These are phyloP conservation scores for Logfia minima DNA, from an alignment of 129 eudicot species.

Conservation along the genomic window DNA sequence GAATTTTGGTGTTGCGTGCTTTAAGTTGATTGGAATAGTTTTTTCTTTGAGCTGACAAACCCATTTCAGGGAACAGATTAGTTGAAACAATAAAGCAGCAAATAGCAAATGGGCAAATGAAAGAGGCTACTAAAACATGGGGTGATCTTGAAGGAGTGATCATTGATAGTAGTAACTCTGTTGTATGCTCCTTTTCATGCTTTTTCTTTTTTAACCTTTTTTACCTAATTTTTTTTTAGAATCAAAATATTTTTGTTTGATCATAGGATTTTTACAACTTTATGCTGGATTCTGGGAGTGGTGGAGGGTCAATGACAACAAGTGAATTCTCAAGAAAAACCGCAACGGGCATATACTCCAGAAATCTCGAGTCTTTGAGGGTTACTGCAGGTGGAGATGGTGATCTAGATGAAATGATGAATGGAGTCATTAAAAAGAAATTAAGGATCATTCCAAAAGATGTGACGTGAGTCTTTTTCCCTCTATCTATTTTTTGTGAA, in stretches of 20 bases:
- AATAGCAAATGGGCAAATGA: conserved; percentile 37
- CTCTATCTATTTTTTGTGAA: not conserved
- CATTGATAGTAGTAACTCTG: conserved; percentile 33
- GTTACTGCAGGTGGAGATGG: conserved; percentile 27
- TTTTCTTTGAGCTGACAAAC: conserved; percentile 25
- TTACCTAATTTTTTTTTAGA: not conserved
- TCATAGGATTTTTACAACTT: conserved; percentile 62
- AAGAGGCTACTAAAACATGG: conserved; percentile 47
- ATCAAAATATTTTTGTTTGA: not conserved
- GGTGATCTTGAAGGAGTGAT: conserved; percentile 40
- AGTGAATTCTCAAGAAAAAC: conserved; percentile 13
- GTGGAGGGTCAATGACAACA: conserved; percentile 21
- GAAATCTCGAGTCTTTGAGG: conserved; percentile 38
- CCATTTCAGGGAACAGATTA: conserved; percentile 41
- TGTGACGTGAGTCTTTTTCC: conserved; percentile 36
- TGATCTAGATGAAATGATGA: conserved; percentile 38
- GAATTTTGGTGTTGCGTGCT: conserved; percentile 21
- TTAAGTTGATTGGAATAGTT: not conserved
- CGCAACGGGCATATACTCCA: conserved; percentile 24
- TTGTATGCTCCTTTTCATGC: conserved; percentile 39
- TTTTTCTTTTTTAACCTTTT: not conserved
- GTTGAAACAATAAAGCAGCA: conserved; percentile 47
- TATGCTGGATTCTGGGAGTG: conserved; percentile 36
- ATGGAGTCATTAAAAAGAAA: conserved; percentile 48
- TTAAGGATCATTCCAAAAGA: conserved; percentile 42